phyloP scores from a whole-genome alignment of 2,329 filamentous ascomycete genomes.

The Hymenoscyphus scutula region DNA sequence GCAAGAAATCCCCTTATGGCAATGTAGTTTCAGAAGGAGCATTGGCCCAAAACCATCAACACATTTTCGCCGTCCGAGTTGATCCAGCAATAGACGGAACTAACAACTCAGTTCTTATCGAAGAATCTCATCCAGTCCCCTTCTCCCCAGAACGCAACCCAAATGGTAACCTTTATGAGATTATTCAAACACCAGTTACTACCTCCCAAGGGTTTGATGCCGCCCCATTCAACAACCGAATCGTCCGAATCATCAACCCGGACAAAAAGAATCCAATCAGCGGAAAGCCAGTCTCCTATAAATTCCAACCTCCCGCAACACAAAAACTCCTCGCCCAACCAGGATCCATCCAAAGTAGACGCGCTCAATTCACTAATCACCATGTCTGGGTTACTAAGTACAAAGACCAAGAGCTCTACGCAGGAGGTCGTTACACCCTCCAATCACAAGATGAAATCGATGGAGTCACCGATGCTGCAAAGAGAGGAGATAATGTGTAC shows the following conservation, averaged over 20 bases:
- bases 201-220: constrained; percentile 44
- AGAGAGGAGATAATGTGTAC: constrained; percentile 82
- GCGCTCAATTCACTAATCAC: constrained; percentile 83
- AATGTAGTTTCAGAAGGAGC: constrained; percentile 62
- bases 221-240: constrained; percentile 52
- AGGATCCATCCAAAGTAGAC: constrained; percentile 82
- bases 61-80: constrained; percentile 54
- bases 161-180: constrained; percentile 50
- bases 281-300: constrained; percentile 79
- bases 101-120: constrained; percentile 51
- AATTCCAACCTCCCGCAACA: constrained; percentile 81
- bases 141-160: constrained; percentile 48
- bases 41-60: constrained; percentile 58
- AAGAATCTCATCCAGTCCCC: constrained; percentile 51
- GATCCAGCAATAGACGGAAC: constrained; percentile 57
- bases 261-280: constrained; percentile 77
- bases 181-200: constrained; percentile 44
- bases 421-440: constrained; percentile 36
- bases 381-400: constrained; percentile 87
- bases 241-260: constrained; percentile 86
- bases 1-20: constrained; percentile 51
- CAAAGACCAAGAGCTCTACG: constrained; percentile 47
- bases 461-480: constrained; percentile 62
- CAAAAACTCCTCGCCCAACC: constrained; percentile 77
- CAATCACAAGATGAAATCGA: constrained; percentile 32